Conservation (phyloP, 305 asterid genomes). For the Coffea humblotiana region DNA sequence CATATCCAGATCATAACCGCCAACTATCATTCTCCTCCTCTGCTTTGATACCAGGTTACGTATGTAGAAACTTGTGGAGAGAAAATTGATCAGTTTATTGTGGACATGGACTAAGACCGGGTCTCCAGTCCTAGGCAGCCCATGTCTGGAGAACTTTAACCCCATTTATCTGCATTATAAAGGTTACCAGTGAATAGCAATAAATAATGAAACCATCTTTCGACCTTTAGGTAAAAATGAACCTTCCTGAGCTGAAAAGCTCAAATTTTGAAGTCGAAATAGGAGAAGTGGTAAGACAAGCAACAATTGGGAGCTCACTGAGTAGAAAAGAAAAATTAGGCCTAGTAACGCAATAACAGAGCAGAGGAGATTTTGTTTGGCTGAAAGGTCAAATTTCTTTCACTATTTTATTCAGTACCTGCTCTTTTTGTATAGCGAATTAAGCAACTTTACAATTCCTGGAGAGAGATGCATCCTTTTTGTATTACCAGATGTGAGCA, state of each 20-base stretch:
- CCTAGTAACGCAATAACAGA: neutral
- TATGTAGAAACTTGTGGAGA: conserved; percentile 48
- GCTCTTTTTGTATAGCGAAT: neutral
- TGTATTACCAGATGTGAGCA: neutral
- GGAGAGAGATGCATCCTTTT: neutral
- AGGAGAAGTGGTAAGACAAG: no score
- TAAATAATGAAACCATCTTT: neutral
- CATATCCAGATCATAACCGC: conserved; percentile 87
- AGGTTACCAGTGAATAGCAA: neutral
- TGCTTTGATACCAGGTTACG: conserved; percentile 73
- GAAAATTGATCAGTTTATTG: conserved; percentile 33
- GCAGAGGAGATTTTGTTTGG: neutral
- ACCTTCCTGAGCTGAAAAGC: neutral
- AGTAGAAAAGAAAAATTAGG: neutral
- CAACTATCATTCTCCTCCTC: conserved; percentile 73
- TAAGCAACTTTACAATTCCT: neutral
- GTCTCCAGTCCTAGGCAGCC: conserved; percentile 23
- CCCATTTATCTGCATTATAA: conserved; percentile 49
- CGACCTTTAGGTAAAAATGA: neutral
- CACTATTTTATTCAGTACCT: neutral
- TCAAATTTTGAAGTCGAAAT: neutral
- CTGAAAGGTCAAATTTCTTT: neutral
- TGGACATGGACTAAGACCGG: conserved; percentile 26
- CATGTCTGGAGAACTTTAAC: conserved; percentile 49
- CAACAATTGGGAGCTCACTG: neutral